A percentile compares a stretch with the other conserved stretches of the same genome.
phyloP scores from a whole-genome alignment of 2,329 filamentous ascomycete genomes.

The Colletotrichum sp. region DNA sequence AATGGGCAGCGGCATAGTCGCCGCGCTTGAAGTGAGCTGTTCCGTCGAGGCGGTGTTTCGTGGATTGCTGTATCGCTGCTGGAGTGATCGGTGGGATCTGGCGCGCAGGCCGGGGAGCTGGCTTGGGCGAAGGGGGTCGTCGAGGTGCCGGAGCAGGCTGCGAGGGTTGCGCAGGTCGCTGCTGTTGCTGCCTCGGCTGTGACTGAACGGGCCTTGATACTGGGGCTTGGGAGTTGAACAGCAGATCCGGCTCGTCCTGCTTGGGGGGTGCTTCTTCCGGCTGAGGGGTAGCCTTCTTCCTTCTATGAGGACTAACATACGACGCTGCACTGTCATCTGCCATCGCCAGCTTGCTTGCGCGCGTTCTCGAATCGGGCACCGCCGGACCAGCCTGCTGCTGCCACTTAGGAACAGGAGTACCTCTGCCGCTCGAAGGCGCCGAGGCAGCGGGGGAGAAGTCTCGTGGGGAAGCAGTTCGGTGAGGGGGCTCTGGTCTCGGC shows the following conservation, averaged over 20 bases:
- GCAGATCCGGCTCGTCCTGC: constrained; percentile 64
- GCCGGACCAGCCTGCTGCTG: constrained; percentile 61
- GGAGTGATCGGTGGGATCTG: constrained; percentile 71
- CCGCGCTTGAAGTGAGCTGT: constrained; percentile 92
- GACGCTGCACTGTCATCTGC: constrained; percentile 83
- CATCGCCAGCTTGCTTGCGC: constrained; percentile 72
- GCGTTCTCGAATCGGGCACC: constrained; percentile 55
- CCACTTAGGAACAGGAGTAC: constrained; percentile 59
- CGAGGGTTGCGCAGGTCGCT: constrained; percentile 40
- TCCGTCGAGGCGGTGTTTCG: constrained; percentile 78
- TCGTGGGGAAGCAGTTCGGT: constrained; percentile 34
- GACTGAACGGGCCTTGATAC: constrained; percentile 33
- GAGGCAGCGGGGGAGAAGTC: constrained; percentile 56
- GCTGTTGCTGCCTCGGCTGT: constrained; percentile 28
- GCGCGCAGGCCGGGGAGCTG: constrained; percentile 55
- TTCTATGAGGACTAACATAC: constrained; percentile 85
- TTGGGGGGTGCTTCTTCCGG: constrained; percentile 39
- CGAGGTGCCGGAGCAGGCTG: constrained; percentile 37
- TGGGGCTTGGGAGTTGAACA: constrained; percentile 55
- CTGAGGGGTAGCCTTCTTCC: constrained; percentile 67
- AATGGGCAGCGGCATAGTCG: constrained; percentile 86
- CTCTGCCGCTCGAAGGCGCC: constrained; percentile 43
- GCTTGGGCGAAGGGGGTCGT: constrained; percentile 37
- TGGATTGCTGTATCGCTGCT: constrained; percentile 74
- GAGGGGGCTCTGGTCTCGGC: constrained; percentile 30